Conservation (phyloP, 2,329 filamentous ascomycete species). For the Diaporthe vexans region DNA sequence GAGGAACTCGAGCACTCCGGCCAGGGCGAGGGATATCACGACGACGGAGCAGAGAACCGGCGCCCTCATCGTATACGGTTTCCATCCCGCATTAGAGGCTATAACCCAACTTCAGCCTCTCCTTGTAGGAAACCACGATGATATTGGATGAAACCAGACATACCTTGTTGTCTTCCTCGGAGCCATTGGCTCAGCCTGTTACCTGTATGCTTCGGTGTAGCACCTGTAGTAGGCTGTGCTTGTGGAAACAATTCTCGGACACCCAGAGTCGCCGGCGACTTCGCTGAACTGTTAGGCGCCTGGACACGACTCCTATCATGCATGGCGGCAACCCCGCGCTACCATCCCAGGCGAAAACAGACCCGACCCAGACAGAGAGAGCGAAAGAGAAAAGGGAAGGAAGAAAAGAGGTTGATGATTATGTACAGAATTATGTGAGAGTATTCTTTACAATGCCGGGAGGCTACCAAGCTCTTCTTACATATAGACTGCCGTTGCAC, state of each 20-base stretch:
- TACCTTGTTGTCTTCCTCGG: neutral
- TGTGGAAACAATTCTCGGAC: neutral
- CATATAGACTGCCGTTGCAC: constrained; percentile 18
- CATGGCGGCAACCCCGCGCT: neutral
- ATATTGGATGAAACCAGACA: neutral
- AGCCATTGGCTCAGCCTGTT: neutral
- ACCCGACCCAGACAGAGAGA: neutral
- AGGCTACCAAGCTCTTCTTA: constrained; percentile 9
- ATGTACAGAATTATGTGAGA: neutral
- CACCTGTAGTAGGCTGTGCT: neutral
- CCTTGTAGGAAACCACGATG: neutral
- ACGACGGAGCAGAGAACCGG: constrained; percentile 56
- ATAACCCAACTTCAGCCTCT: neutral
- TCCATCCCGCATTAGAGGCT: constrained; percentile 51
- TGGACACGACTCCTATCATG: neutral
- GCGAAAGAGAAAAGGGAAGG: neutral
- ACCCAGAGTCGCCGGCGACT: neutral
- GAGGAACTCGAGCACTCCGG: constrained; percentile 60
- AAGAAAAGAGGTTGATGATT: neutral
- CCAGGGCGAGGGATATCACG: constrained; percentile 54
- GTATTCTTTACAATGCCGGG: neutral
- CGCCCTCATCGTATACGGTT: constrained; percentile 52
- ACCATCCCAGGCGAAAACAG: neutral
- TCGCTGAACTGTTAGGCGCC: neutral
- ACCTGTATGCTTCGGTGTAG: neutral